A percentile compares a stretch with the other conserved stretches of the same genome.
phyloP scores from a whole-genome alignment of 352 stramenopile genomes.

The Halophytophthora polymorphica region DNA sequence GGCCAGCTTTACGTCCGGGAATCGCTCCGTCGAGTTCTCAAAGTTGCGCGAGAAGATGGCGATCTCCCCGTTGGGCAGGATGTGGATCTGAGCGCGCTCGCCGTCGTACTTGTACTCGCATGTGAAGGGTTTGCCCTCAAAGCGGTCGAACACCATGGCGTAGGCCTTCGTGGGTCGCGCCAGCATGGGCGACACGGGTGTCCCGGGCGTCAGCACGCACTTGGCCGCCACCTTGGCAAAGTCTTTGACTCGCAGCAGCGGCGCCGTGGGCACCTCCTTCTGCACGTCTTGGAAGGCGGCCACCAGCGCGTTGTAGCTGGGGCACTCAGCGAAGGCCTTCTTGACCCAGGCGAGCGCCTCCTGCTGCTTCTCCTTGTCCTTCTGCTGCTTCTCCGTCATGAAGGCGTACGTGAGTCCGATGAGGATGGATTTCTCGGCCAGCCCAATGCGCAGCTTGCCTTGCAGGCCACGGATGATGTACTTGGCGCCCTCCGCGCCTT shows the following conservation, averaged over 20 bases:
- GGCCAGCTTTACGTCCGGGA: constrained; percentile 88
- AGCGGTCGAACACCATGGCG: constrained; percentile 96
- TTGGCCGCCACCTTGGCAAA: constrained; percentile 54
- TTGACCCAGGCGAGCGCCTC: constrained; percentile 93
- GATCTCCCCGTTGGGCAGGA: constrained; percentile 83
- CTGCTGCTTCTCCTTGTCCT: constrained; percentile 87
- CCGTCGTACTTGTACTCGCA: constrained; percentile 99
- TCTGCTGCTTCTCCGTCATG: constrained; percentile 79
- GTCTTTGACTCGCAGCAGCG: constrained; percentile 50
- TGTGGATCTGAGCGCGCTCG: constrained; percentile 96
- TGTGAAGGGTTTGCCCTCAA: constrained; percentile 95
- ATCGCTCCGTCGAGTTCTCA: constrained; percentile 97
- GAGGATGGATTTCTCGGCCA: constrained; percentile 97
- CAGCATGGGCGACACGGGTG: constrained; percentile 98
- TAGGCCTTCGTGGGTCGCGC: constrained; percentile 97
- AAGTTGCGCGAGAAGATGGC: constrained; percentile 98
- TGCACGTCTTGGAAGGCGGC: constrained; percentile 81
- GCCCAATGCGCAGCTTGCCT: constrained; percentile 97
- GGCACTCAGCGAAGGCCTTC: constrained; percentile 96
- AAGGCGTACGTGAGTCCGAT: constrained; percentile 96
- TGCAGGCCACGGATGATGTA: constrained; percentile 98
- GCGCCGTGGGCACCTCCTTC: constrained; percentile 28
- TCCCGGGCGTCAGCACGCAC: constrained; percentile 94
- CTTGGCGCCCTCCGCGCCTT: constrained; percentile 89
- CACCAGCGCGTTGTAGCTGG: constrained; percentile 94